phyloP scores from a whole-genome alignment of 176 grass and related monocot genomes.

The Hyparrhenia diplandra region DNA sequence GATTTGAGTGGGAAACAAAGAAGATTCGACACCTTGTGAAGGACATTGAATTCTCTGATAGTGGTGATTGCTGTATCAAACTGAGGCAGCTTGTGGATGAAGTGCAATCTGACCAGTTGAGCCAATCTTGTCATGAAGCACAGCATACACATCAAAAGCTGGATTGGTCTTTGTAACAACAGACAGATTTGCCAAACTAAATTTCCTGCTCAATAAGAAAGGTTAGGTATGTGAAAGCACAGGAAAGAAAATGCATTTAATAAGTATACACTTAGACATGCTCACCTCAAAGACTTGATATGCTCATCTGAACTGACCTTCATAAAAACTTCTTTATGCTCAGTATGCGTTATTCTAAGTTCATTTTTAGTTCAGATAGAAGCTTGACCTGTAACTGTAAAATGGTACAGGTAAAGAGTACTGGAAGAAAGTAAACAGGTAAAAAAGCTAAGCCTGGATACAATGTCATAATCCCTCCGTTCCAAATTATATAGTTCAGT shows the following conservation, averaged over 20 bases:
- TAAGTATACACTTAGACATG: slow-evolving; percentile 13
- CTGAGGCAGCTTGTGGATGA: slow-evolving; percentile 19
- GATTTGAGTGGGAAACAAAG: background rate
- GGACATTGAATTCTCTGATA: slow-evolving; percentile 6
- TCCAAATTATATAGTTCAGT: background rate
- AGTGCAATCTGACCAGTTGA: slow-evolving; percentile 2
- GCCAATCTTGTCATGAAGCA: slow-evolving; percentile 19
- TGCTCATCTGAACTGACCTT: slow-evolving; percentile 51
- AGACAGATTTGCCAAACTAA: slow-evolving; percentile 26
- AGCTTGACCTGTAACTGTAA: slow-evolving; percentile 52
- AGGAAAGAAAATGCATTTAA: slow-evolving; percentile 8
- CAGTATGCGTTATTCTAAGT: slow-evolving; percentile 61
- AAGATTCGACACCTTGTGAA: slow-evolving; percentile 20
- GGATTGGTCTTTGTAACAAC: slow-evolving; percentile 11
- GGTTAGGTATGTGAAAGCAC: slow-evolving; percentile 17
- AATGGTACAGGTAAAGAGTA: slow-evolving; percentile 18
- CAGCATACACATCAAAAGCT: slow-evolving; percentile 8
- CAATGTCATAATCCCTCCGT: background rate
- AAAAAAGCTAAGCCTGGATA: background rate
- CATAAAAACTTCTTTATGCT: slow-evolving; percentile 63
- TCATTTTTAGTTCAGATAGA: slow-evolving; percentile 56
- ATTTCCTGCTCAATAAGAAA: slow-evolving; percentile 34
- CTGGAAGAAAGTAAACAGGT: background rate
- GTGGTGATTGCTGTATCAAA: slow-evolving; percentile 19
- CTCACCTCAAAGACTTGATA: slow-evolving; percentile 60